Evolutionary conservation across 352 stramenopile genomes (phyloP).

Genomic region (Pythium oligandrum): DNA sequence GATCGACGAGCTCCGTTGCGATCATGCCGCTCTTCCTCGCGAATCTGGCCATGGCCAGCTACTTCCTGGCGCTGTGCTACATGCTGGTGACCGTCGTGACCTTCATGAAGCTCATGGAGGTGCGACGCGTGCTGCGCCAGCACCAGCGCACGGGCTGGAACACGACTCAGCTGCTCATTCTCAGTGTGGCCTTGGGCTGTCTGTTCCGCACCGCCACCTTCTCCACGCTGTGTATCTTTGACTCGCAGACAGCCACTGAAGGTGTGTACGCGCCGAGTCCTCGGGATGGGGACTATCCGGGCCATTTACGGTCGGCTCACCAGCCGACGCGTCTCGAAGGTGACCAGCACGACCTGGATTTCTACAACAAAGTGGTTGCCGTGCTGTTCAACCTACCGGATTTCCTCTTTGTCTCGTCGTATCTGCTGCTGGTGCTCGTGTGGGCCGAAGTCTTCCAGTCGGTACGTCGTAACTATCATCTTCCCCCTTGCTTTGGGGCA

Average conservation of each 20-base stretch:
- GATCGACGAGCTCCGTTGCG: not conserved
- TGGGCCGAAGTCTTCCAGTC: conserved; percentile 90
- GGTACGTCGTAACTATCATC: conserved; percentile 25
- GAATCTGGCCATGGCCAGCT: conserved; percentile 84
- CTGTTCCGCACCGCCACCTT: conserved; percentile 85
- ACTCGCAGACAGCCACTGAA: conserved; percentile 59
- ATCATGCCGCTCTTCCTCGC: conserved; percentile 83
- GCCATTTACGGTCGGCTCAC: not conserved
- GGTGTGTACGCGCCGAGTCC: not conserved
- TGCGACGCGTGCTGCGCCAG: conserved; percentile 61
- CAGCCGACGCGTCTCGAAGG: conserved; percentile 4
- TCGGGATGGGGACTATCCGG: conserved; percentile 7
- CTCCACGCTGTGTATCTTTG: conserved; percentile 84
- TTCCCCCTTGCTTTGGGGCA: not conserved
- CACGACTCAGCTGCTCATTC: conserved; percentile 77
- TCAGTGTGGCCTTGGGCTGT: conserved; percentile 78
- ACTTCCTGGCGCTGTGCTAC: conserved; percentile 87
- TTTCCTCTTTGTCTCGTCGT: conserved; percentile 89
- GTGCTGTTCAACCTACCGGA: conserved; percentile 92
- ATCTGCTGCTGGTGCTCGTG: conserved; percentile 87
- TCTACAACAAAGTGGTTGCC: conserved; percentile 89
- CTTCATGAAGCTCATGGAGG: conserved; percentile 66
- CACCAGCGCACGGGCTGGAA: conserved; percentile 71
- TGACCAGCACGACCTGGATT: conserved; percentile 68
- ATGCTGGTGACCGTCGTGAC: conserved; percentile 78